Base-by-base conservation (phyloP, 2,329 filamentous ascomycete species). In the Exserohilum rostratum region DNA sequence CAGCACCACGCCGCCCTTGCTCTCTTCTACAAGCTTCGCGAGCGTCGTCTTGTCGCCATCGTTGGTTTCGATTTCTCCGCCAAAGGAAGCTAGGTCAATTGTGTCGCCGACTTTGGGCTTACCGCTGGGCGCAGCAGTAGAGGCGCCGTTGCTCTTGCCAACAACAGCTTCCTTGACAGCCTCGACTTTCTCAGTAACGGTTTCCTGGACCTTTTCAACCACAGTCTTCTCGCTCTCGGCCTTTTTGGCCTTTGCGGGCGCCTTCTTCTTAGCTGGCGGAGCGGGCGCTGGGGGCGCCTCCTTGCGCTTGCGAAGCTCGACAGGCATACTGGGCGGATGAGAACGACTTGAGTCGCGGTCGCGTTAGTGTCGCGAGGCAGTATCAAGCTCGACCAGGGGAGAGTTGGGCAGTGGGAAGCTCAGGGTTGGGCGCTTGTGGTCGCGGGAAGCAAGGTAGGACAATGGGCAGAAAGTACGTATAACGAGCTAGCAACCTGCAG, bases 1-100 rank as follows among this genome's bases (percentile, higher is more conserved):
- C 27, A 98, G 80, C 30, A 96, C 91, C 38, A 98, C 89, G 22
- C 93, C 95, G 31, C 85, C 82, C 78, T 90, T 87, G 83, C 92
- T 96, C 71, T 89, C 85, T 46, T 91, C 88, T 44, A 97, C 84
- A 20, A 99, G 86, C 66, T 87, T 82, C 78, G 91, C 89, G 55
- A 99, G 80, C 1, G 87, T 91, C 5, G 89, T 92, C 78, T 89
- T 90, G 49, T 83, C 80, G 67, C 92, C 92, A 61, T 96, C 91
- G 63, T 98, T 87, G 59, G 89, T 95, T 80, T 95, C 86, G 60
- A 99, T 79, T 71, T 95, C 87, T 50, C 83, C 84, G 52, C 85
- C 85, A 64, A 87, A 87, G 27, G 71, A 74, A 12, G 83, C 77
- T 46, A 87, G 75, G 44, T 78, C 70, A 60, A 88, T 77, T 22